Conservation (phyloP, 2,329 filamentous ascomycete genomes). For the Fusarium pininemorale region DNA sequence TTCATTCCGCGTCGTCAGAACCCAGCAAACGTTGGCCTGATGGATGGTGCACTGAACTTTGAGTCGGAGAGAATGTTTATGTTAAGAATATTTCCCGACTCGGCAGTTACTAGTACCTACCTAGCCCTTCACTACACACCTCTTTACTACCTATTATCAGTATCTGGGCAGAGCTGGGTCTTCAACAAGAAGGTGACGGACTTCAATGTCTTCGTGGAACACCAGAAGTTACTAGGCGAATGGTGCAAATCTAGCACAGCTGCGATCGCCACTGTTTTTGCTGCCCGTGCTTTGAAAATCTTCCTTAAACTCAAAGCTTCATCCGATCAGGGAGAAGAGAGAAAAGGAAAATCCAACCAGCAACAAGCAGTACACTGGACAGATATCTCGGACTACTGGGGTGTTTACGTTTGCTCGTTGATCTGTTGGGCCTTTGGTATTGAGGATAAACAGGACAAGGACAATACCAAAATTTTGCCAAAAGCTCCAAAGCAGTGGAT, state of each 20-base stretch:
- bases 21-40: constrained; percentile 39
- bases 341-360: constrained; percentile 1
- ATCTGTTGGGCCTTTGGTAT: constrained; percentile 68
- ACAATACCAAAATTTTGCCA: constrained; percentile 34
- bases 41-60: constrained; percentile 37
- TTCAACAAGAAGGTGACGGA: constrained; percentile 63
- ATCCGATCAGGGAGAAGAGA: not conserved
- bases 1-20: constrained; percentile 49
- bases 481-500: constrained; percentile 50
- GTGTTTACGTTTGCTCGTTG: constrained; percentile 64
- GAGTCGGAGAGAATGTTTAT: constrained; percentile 44
- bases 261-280: constrained; percentile 58
- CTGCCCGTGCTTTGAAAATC: constrained; percentile 60
- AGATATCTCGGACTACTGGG: constrained; percentile 63
- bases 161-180: constrained; percentile 67
- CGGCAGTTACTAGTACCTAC: constrained; percentile 61
- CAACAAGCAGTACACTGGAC: constrained; percentile 34
- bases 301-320: constrained; percentile 50
- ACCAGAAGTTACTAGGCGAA: constrained; percentile 56
- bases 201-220: constrained; percentile 55
- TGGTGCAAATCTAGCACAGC: constrained; percentile 59
- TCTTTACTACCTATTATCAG: constrained; percentile 65
- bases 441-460: constrained; percentile 32
- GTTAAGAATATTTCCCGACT: constrained; percentile 54
- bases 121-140: constrained; percentile 67